Percentiles rank a stretch among this genome's conserved stretches.
phyloP scores from a whole-genome alignment of 2,329 filamentous ascomycete genomes.

The Colletotrichum sublineola region DNA sequence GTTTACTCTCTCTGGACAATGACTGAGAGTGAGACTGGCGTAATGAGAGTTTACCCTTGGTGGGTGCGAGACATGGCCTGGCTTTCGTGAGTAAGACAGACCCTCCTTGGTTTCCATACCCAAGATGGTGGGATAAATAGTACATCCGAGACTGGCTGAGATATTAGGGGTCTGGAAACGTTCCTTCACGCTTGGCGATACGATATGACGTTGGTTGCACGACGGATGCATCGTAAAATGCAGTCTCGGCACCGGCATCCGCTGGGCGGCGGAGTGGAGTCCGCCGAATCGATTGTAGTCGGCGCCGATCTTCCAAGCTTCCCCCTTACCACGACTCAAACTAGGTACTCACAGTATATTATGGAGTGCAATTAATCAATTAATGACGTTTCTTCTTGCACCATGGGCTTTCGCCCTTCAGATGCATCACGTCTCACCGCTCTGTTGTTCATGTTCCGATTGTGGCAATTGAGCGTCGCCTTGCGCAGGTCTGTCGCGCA shows the following conservation, averaged over 20 bases:
- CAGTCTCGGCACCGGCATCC: conserved; percentile 11
- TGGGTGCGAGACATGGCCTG: conserved; percentile 30
- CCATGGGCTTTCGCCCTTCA: not conserved
- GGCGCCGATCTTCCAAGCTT: conserved; percentile 14
- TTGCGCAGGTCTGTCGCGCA: not conserved
- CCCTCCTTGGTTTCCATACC: not conserved
- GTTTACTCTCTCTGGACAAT: conserved; percentile 17
- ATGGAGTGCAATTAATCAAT: not conserved
- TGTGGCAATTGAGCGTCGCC: conserved; percentile 26
- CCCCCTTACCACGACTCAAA: conserved; percentile 1
- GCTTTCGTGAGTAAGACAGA: conserved; percentile 18
- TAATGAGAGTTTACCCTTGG: conserved; percentile 13
- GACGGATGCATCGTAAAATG: conserved; percentile 22
- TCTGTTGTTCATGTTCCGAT: not conserved
- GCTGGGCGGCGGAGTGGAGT: not conserved
- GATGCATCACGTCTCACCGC: not conserved
- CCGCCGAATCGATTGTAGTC: not conserved
- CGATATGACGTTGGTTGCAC: conserved; percentile 6
- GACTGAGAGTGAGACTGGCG: conserved; percentile 26
- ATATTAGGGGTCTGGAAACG: not conserved
- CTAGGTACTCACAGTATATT: not conserved
- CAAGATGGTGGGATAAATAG: not conserved
- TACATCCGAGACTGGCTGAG: not conserved
- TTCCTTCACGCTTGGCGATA: not conserved
- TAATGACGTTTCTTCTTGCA: conserved; percentile 31